Evolutionary conservation across 192 early-diverging fungal genomes (phyloP).

Genomic region (Coemansia sp.): DNA sequence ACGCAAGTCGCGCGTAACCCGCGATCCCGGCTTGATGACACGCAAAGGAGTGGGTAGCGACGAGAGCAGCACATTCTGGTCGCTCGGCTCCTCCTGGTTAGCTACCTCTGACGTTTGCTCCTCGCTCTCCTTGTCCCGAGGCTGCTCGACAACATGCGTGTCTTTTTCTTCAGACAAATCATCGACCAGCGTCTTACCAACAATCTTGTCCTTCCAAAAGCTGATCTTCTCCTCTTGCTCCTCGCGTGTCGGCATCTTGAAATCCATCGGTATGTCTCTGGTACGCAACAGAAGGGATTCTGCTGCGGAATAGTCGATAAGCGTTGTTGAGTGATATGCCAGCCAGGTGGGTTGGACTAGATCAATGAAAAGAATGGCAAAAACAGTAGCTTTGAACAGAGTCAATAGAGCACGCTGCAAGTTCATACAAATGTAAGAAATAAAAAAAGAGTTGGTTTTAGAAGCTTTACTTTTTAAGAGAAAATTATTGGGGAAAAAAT

Average conservation of each 20-base stretch:
- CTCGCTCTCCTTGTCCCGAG: not conserved
- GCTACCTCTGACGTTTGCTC: not conserved
- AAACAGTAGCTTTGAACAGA: slow-evolving; percentile 13
- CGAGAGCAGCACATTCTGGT: slow-evolving; percentile 17
- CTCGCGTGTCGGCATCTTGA: slow-evolving; percentile 20
- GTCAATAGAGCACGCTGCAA: not conserved
- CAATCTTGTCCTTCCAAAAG: slow-evolving; percentile 16
- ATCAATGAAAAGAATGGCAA: slow-evolving; percentile 31
- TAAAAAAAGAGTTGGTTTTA: not conserved
- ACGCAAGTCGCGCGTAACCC: slow-evolving; percentile 37
- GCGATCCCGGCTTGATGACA: slow-evolving; percentile 23
- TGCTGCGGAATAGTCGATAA: not conserved
- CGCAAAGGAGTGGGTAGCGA: slow-evolving; percentile 31
- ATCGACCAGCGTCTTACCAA: slow-evolving; percentile 17
- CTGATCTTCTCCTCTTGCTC: slow-evolving; percentile 19
- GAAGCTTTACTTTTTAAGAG: not conserved
- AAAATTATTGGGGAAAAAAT: not conserved
- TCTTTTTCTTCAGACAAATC: not conserved
- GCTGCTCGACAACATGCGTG: not conserved
- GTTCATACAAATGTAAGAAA: slow-evolving; percentile 15
- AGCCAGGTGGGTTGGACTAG: slow-evolving; percentile 1
- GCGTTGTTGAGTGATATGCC: not conserved
- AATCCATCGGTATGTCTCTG: not conserved
- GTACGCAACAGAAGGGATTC: not conserved
- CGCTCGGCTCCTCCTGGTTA: not conserved